Evolutionary conservation across 371 early-diverging fungal species (phyloP).

Genomic region (Hamiltosporidium tvaerminnensis): DNA sequence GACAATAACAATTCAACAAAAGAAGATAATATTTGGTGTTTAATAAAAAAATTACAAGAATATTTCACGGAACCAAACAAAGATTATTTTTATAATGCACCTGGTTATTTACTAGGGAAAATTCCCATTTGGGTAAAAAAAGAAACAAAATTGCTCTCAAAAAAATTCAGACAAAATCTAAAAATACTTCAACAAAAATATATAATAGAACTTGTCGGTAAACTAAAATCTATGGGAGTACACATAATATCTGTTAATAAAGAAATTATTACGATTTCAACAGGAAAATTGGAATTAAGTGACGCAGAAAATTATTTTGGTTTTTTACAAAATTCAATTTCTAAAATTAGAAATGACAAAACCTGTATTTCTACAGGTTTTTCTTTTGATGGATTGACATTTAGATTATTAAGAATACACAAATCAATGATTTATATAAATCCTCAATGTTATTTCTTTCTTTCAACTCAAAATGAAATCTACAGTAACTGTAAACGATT

Average conservation of each 20-base stretch:
- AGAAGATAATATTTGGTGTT: too few species aligned
- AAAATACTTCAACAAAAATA: slow-evolving; percentile 30
- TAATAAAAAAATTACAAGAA: too few species aligned
- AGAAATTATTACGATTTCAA: slow-evolving; percentile 24
- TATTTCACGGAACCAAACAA: too few species aligned
- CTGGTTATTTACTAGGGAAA: too few species aligned
- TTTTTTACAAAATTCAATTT: slow-evolving; percentile 13
- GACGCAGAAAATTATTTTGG: slow-evolving; percentile 11
- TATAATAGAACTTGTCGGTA: slow-evolving; percentile 14
- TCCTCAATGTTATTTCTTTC: not conserved
- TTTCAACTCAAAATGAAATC: not conserved
- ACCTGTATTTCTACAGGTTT: slow-evolving; percentile 16
- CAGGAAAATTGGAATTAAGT: slow-evolving; percentile 12
- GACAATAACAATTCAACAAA: too few species aligned
- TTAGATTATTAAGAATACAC: not conserved
- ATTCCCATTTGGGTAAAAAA: slow-evolving; percentile 19
- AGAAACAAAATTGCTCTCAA: slow-evolving; percentile 23
- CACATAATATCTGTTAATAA: slow-evolving; percentile 22
- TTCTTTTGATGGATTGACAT: slow-evolving; percentile 15
- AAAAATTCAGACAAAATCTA: slow-evolving; percentile 15
- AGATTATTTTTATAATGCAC: too few species aligned
- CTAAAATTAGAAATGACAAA: slow-evolving; percentile 11
- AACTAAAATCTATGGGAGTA: slow-evolving; percentile 14
- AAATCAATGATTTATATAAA: not conserved
- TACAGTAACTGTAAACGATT: too few species aligned